phyloP scores from a whole-genome alignment of 2,329 filamentous ascomycete species.

The Albifimbria verrucaria region DNA sequence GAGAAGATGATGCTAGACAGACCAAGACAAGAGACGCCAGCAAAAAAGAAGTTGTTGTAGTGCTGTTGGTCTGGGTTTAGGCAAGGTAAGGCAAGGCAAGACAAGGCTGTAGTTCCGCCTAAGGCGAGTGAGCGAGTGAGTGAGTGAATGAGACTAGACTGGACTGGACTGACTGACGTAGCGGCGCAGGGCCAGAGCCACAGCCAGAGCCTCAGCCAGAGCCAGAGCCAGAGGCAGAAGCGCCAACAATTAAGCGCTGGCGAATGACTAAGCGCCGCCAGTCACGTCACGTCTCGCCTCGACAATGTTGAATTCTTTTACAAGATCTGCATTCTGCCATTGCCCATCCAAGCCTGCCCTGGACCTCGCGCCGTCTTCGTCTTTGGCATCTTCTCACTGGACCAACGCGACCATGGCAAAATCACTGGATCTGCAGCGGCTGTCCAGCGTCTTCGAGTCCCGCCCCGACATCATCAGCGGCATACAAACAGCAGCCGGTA shows the following conservation, averaged over 20 bases:
- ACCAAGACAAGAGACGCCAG: no score
- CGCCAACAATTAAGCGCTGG: no score
- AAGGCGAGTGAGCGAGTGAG: background rate
- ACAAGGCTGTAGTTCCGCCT: no score
- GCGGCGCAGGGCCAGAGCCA: no score
- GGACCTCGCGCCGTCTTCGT: background rate
- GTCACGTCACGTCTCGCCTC: background rate
- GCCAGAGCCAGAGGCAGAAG: no score
- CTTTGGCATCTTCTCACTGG: background rate
- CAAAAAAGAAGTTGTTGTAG: no score
- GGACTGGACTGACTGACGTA: no score
- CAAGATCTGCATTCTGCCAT: background rate
- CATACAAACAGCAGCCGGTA: conserved; percentile 49
- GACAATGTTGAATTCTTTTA: background rate
- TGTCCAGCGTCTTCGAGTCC: conserved; percentile 50
- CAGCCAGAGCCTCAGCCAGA: no score
- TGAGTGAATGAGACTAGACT: no score
- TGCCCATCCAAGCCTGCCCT: background rate
- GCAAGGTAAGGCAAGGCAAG: no score
- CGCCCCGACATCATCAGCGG: conserved; percentile 54
- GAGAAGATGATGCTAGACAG: background rate
- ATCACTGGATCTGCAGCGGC: conserved; percentile 46
- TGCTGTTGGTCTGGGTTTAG: no score
- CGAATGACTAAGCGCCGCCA: conserved; percentile 1
- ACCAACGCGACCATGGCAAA: conserved; percentile 32